Evolutionary conservation across 164 flowering plant species (phyloP), one percentile per base, ranked within the genome.

Genomic region (Echeveria elegans): DNA sequence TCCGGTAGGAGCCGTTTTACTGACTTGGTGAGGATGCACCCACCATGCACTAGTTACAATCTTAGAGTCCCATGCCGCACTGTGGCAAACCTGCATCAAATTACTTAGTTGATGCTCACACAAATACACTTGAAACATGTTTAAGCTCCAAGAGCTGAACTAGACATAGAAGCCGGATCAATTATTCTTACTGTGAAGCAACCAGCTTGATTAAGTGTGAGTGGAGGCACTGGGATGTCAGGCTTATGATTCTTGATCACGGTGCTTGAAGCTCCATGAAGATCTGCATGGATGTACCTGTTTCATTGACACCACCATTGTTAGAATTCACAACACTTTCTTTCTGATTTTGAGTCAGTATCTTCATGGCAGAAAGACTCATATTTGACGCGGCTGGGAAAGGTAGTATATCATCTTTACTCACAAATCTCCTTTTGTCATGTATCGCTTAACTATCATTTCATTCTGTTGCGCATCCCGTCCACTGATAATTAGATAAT

Each of bases 31-130:
- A 72, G 98, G 97, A 77, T 93, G 86, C 29, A 93, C 98, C 98
- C 98, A 93, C 98, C 98, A 93, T 75, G 98, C 97, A 82, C 98
- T 93, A 45, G 98, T 90, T n/a, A 93, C 90, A 61, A 93, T 90
- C 86, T 93, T 93, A 19, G 98, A 89, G 68, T 93, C 93, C 98
- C 98, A 93, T 66, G 97, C 98, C 70, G 88, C 86, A 74, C 98
- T 93, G 76, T 87, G 92, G 80, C 98, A 93, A 68, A 93, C 98
- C 98, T 93, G 71, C 65, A 74, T n/a, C 43, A 37, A 6, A 65
- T 28, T 26, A 56, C 19, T 56, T 56, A 12, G 61, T 56, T 56
- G 32, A 56, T 26, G 32, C 32, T 4, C 61, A 21, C 5, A 28
- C 19, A 26, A 26, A 56, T 43, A 43, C 18, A 43, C 16, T 3